Conservation (phyloP, 2,329 filamentous ascomycete genomes). For the Seiridium cupressi region DNA sequence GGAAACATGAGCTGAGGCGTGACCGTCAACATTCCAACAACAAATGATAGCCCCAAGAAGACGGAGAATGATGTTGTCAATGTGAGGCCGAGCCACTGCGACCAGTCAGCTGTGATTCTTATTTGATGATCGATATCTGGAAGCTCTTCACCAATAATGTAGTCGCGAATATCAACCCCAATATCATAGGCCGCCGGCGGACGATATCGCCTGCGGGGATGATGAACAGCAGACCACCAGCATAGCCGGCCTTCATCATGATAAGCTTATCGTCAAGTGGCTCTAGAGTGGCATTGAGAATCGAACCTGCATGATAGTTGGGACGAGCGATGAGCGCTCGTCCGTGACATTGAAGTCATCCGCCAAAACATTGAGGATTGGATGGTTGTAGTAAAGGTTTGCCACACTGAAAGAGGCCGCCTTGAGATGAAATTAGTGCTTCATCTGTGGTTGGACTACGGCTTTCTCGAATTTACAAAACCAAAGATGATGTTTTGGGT, state of each 20-base stretch:
- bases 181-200: slow-evolving; percentile 65
- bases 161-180: slow-evolving; percentile 65
- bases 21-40: slow-evolving; percentile 75
- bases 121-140: background rate
- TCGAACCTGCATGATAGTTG: slow-evolving; percentile 65
- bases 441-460: background rate
- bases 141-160: slow-evolving; percentile 56
- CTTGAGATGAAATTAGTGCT: slow-evolving; percentile 25
- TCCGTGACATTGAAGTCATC: slow-evolving; percentile 68
- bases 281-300: too few relatives aligned
- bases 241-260: slow-evolving; percentile 61
- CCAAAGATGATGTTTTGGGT: slow-evolving; percentile 25
- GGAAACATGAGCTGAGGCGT: slow-evolving; percentile 81
- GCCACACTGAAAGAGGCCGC: slow-evolving; percentile 68
- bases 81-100: slow-evolving; percentile 67
- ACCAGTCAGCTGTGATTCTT: background rate
- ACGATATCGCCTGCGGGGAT: slow-evolving; percentile 74
- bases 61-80: slow-evolving; percentile 61
- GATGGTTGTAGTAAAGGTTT: slow-evolving; percentile 80
- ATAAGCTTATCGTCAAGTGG: too few relatives aligned
- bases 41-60: slow-evolving; percentile 70
- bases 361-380: slow-evolving; percentile 74
- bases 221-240: slow-evolving; percentile 68
- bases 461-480: slow-evolving; percentile 25
- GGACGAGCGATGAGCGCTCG: slow-evolving; percentile 64